These are phyloP conservation scores for Magnolia changhungtana DNA, from an alignment of 164 flowering plant genomes.

Conservation along the genomic window DNA sequence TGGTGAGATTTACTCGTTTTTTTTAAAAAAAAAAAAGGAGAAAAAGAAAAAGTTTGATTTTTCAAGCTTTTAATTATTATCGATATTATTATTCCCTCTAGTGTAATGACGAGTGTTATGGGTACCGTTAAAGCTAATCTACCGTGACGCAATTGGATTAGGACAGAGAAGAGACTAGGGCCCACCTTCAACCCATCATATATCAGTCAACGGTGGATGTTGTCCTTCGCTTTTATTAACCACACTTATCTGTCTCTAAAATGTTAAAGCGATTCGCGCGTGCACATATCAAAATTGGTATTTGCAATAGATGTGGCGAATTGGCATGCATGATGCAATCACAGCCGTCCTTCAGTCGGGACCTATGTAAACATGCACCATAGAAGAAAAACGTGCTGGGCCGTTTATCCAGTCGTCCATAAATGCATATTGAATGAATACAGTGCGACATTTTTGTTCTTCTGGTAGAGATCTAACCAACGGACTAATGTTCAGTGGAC, in stretches of 20 bases:
- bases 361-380: neutral
- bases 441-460: no score
- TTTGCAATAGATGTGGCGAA: neutral
- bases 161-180: neutral
- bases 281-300: neutral
- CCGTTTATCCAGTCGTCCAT: no score
- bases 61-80: neutral
- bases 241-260: neutral
- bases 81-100: neutral
- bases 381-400: neutral
- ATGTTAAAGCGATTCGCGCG: neutral
- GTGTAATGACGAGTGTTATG: neutral
- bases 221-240: neutral
- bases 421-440: no score
- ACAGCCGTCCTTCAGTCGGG: neutral
- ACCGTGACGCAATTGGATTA: conserved; percentile 1
- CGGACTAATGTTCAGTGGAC: no score
- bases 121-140: neutral
- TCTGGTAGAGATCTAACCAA: no score
- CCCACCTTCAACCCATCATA: neutral
- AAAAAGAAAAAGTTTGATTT: neutral
- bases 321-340: neutral
- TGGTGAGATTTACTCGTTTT: neutral
- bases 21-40: neutral
- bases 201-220: neutral